A percentile compares a stretch with the other conserved stretches of the same genome.
phyloP scores from a whole-genome alignment of 1,139 yeast species.

The Sugiyamaella japonica region DNA sequence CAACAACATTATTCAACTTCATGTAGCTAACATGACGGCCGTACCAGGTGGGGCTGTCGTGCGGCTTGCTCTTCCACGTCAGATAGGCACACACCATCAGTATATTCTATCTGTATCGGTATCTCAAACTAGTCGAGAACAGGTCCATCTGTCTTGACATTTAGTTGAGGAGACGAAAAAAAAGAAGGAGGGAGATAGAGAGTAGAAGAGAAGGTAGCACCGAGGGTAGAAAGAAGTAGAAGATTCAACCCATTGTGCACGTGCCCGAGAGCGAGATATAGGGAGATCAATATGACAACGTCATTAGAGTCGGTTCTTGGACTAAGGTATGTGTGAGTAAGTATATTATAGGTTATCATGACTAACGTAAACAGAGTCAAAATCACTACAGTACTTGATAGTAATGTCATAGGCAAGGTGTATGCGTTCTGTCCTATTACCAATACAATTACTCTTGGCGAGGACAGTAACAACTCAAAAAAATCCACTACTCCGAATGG shows the following conservation, averaged over 20 bases:
- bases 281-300: conserved; percentile 8
- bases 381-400: conserved; percentile 60
- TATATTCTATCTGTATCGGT: background rate
- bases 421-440: conserved; percentile 56
- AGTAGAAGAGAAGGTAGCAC: background rate
- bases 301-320: conserved; percentile 24
- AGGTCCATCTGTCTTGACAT: conserved; percentile 2
- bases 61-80: background rate
- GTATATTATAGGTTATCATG: too few relatives aligned
- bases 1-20: too few relatives aligned
- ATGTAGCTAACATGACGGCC: too few relatives aligned
- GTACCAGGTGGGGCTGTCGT: background rate
- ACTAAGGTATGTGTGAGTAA: conserved; percentile 15
- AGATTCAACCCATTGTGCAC: background rate
- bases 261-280: background rate
- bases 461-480: conserved; percentile 24
- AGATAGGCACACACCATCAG: background rate
- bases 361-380: conserved; percentile 48
- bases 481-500: conserved; percentile 6
- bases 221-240: background rate
- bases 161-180: conserved; percentile 2
- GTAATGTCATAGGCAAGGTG: conserved; percentile 57
- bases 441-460: conserved; percentile 43
- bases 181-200: background rate
- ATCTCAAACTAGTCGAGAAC: conserved; percentile 4